Evolutionary conservation across 495 filamentous ascomycete species (phyloP).

Genomic region (Hypoxylon cercidicola): DNA sequence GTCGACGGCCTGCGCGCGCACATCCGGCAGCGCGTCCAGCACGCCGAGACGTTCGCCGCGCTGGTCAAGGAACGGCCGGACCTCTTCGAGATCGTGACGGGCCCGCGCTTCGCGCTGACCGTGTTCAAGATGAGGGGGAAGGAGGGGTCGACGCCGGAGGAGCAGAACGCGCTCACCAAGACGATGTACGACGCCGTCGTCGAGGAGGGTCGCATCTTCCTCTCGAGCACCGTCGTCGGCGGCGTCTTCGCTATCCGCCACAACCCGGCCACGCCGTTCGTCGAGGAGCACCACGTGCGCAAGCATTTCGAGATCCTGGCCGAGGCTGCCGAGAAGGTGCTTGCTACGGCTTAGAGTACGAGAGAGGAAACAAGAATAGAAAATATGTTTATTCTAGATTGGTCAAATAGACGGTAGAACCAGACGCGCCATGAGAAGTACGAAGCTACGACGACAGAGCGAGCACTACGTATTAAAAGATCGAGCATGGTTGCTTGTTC

Average conservation of each 20-base stretch:
- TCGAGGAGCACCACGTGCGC: slow-evolving; percentile 76
- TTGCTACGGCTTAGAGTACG: slow-evolving; percentile 38
- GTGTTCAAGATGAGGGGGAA: slow-evolving; percentile 71
- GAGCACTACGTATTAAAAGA: neutral
- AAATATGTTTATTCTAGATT: neutral
- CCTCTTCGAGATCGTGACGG: slow-evolving; percentile 80
- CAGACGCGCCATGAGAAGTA: neutral
- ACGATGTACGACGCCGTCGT: slow-evolving; percentile 83
- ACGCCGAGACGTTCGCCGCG: slow-evolving; percentile 76
- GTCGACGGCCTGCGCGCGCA: slow-evolving; percentile 79
- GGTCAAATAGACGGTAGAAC: neutral
- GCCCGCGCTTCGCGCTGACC: slow-evolving; percentile 81
- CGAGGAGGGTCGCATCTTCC: slow-evolving; percentile 78
- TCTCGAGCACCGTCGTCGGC: slow-evolving; percentile 82
- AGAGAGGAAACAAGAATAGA: neutral
- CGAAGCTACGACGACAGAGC: neutral
- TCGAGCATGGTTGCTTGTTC: slow-evolving; percentile 3
- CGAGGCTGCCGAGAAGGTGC: slow-evolving; percentile 70
- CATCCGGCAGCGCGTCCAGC: slow-evolving; percentile 70
- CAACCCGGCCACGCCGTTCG: slow-evolving; percentile 70
- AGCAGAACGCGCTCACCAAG: slow-evolving; percentile 75
- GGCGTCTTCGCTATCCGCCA: slow-evolving; percentile 84
- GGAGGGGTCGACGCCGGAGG: slow-evolving; percentile 23
- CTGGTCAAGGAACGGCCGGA: slow-evolving; percentile 68
- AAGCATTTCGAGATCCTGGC: slow-evolving; percentile 84